Evolutionary conservation across 768 basidiomycete genomes (phyloP), one percentile per base, ranked within the genome.

Genomic region (Suillus tomentosus): DNA sequence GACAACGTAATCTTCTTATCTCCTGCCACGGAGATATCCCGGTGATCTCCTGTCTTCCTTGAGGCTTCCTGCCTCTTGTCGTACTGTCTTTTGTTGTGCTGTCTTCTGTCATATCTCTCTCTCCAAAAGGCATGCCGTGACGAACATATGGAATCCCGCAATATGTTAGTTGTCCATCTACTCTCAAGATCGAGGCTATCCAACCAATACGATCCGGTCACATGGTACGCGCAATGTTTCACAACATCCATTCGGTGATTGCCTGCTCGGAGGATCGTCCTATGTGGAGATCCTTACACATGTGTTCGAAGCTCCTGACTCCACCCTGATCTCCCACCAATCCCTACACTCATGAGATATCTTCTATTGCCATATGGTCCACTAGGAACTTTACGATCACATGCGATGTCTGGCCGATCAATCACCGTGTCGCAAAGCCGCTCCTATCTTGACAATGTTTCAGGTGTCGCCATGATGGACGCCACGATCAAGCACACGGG

Each of bases 31-130:
- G 55, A 22, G 61, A 64, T 64, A 64, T 58, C 27, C 57, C 62
- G 64, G 64, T 31, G n/a, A 56, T 54, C 7, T 58, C 50, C 36
- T 60, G n/a, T 56, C 37, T 53, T 42, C 64, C 64, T 64, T 57
- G 62, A 64, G 56, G 62, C 64, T 64, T 65, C 64, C 55, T 51
- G 64, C 60, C 60, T 58, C 24, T 27, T 40, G 56, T 58, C 56
- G 3, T 27, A 58, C 24, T 57, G 39, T 57, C 37, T 57, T 42
- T 58, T 58, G 39, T 42, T 10, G 3, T 40, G 24, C 17, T 58
- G 39, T 42, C 39, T 58, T 58, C 56, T 57, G 39, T 57, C 56
- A 39, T 57, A 57, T 57, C 39, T 58, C 27, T 58, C 57, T 27
- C 24, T 24, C 15, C 5, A 27, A 31, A 31, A 31, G 57, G 17